phyloP scores from a whole-genome alignment of 352 stramenopile genomes.

The Phytophthora foliorum region DNA sequence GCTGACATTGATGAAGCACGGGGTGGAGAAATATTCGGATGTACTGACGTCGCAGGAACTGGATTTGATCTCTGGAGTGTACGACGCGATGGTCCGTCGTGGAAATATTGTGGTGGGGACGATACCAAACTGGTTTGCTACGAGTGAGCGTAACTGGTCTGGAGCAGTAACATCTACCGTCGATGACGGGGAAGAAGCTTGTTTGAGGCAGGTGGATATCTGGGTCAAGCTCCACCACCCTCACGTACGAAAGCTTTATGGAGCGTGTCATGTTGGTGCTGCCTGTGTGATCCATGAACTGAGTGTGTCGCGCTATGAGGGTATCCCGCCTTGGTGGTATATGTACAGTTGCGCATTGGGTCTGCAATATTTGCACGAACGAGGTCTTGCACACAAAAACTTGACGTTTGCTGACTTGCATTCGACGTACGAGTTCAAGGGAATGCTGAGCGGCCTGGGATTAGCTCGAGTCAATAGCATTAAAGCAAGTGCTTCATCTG shows the following conservation, averaged over 20 bases:
- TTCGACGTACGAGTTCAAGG: constrained; percentile 6
- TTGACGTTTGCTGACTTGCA: constrained; percentile 2
- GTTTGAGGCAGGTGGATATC: not conserved
- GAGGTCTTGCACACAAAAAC: not conserved
- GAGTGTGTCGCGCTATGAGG: not conserved
- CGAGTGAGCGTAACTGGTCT: not conserved
- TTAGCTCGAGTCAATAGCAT: constrained; percentile 2
- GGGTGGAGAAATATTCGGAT: constrained; percentile 6
- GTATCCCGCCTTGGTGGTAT: not conserved
- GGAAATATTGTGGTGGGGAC: constrained; percentile 9
- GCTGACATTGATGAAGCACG: constrained; percentile 23
- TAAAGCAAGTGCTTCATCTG: not conserved
- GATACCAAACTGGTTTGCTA: constrained; percentile 25
- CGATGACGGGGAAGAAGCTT: constrained; percentile 2
- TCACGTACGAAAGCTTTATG: constrained; percentile 25
- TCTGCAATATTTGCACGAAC: constrained; percentile 20
- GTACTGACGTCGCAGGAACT: constrained; percentile 8
- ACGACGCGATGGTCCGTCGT: constrained; percentile 2
- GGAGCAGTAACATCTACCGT: not conserved
- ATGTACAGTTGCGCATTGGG: constrained; percentile 8
- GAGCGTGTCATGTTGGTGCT: constrained; percentile 28
- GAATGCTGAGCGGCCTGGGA: constrained; percentile 6
- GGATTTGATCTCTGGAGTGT: constrained; percentile 11
- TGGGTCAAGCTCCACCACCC: constrained; percentile 23
- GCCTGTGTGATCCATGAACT: constrained; percentile 10